Base-by-base conservation (phyloP, 2,329 filamentous ascomycete species). In the Claviceps sorghi region DNA sequence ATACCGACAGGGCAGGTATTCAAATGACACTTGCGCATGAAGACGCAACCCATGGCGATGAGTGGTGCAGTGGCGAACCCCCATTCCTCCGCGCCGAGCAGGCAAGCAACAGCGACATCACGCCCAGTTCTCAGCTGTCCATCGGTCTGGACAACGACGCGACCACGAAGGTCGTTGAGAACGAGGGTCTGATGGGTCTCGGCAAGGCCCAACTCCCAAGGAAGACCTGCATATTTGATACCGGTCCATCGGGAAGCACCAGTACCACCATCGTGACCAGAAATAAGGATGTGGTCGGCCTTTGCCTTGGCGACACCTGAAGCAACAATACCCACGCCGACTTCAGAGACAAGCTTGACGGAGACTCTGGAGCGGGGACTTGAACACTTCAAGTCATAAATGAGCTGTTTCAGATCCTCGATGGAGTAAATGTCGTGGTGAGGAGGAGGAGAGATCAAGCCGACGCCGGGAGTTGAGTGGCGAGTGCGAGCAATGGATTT, bases 401-500 rank as follows among this genome's bases (percentile, higher is more conserved):
- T 96, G 61, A 97, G 75, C 69, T 97, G 91, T 75, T 97, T 97
- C 55, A 97, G 69, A 76, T 97, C 91, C 70, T 97, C 91, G 59
- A 97, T 97, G 50, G 88, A 95, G 77, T 97, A 97, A 60, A 97
- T 96, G 65, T 97, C 91, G 77, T 97, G 91, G 67, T 97, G 91
- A 43, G 91, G 91, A 59, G 91, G 90, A 43, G 91, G 91, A 22
- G 89, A 95, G 66, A 97, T 97, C 46, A 97, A 79, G 70, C 91
- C 91, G 61, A 97, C 91, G 69, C 91, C 91, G 58, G 91, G 89
- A 6, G 91, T 97, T 10, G 91, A 97, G 74, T 96, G 90, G 67
- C 91, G 85, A 53, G 91, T 97, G 61, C 88, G 86, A 53, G 88
- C 91, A 68, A 97, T 97, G 7, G 88, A 87, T 64, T 87, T 87